Base-by-base conservation (phyloP, 371 early-diverging fungal genomes). In the Paraphysoderma sedebokerense region DNA sequence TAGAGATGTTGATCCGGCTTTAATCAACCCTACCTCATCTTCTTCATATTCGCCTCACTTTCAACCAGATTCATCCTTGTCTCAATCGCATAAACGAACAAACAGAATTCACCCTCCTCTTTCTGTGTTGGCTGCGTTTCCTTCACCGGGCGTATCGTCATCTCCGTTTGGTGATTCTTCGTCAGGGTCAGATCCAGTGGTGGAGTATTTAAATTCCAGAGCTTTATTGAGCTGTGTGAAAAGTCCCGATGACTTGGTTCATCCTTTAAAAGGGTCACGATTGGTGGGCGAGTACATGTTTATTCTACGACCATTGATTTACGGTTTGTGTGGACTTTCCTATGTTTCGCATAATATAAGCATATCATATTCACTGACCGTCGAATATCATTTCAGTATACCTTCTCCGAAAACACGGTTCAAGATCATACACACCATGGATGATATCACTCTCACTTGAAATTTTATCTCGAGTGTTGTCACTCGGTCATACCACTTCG, bases 231-330 rank as follows among this genome's bases (percentile, higher is more conserved):
- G 42, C 20, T 26, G 11, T 15, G 47, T 31, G 15, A 62, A 64
- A 38, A 70, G 60, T 45, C 85, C 86, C 5, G 55, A 62, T 11
- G 76, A 87, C 50, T 72, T 89, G 49, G 70, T 92, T 1, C 65
- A 70, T 19, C 54, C 54, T 13, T 60, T 85, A 59, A 42, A 54
- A 17, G 63, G 74, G 2, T 38, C 74, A 12, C 77, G 82, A 2
- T 56, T 63, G 22, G 32, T 75, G 2, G 87, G 81, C 11, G 95
- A 95, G 63, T 61, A 73, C 34, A 53, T 87, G 44, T 88, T 79
- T 60, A 79, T 89, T 31, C 33, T 90, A 27, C 66, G 92, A 31
- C 96, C 96, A 4, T 47, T 95, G 4, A 47, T 85, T 15, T 92
- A 91, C 54, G 55, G 65, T 64, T 32, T 13, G 50, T 36, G 1